Evolutionary conservation across 371 early-diverging fungal species (phyloP).

Genomic region (Chytridium lagenaria): DNA sequence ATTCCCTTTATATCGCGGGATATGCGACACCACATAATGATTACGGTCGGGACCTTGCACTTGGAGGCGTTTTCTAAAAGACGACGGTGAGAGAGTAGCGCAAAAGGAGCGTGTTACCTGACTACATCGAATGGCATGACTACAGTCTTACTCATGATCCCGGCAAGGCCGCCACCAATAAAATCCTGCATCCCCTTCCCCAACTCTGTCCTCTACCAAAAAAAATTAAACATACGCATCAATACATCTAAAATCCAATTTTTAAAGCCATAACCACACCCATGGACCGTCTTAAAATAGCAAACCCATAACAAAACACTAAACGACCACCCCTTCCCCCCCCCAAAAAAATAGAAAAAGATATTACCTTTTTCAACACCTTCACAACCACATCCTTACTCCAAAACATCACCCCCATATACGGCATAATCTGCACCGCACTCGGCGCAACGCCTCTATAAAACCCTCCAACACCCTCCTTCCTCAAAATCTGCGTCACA

Average conservation of each 20-base stretch:
- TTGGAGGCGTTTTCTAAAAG: conserved; percentile 56
- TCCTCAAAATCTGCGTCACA: conserved; percentile 62
- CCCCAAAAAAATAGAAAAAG: background rate
- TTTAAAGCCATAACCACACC: background rate
- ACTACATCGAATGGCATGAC: conserved; percentile 94
- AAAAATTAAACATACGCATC: background rate
- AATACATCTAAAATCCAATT: too few relatives aligned
- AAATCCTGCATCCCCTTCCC: conserved; percentile 54
- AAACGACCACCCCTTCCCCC: too few relatives aligned
- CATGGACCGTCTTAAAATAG: background rate
- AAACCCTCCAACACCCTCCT: conserved; percentile 83
- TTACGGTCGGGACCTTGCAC: conserved; percentile 73
- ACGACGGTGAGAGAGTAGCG: background rate
- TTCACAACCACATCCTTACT: conserved; percentile 29
- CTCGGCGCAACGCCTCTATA: conserved; percentile 87
- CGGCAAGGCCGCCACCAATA: conserved; percentile 83
- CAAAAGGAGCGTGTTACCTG: conserved; percentile 26
- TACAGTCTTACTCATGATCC: conserved; percentile 79
- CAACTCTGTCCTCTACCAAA: background rate
- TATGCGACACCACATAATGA: conserved; percentile 54
- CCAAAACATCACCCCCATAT: conserved; percentile 77
- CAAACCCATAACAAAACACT: background rate
- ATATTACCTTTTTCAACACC: conserved; percentile 1
- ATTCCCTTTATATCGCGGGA: conserved; percentile 61
- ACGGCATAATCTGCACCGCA: conserved; percentile 88